These are phyloP conservation scores for Uncinocarpus reesii DNA, from an alignment of 2,329 filamentous ascomycete species.

Conservation along the genomic window DNA sequence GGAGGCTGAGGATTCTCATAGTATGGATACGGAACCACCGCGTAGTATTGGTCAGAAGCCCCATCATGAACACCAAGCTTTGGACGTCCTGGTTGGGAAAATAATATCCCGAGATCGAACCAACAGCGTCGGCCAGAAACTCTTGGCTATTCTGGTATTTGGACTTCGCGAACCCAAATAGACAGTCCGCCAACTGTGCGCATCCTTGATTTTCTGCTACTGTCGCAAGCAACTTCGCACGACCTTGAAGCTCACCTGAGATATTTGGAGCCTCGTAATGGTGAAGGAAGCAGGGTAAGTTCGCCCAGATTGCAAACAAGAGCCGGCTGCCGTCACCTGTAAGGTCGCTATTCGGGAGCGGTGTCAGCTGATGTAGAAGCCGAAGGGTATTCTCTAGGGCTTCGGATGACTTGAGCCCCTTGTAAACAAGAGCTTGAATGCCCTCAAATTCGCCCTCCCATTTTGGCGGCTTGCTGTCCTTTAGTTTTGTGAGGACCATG, in stretches of 20 bases:
- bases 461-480: slow-evolving; percentile 67
- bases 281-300: slow-evolving; percentile 74
- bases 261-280: slow-evolving; percentile 56
- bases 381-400: slow-evolving; percentile 69
- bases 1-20: slow-evolving; percentile 75
- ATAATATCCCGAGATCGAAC: slow-evolving; percentile 64
- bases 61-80: slow-evolving; percentile 80
- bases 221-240: slow-evolving; percentile 58
- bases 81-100: slow-evolving; percentile 74
- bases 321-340: slow-evolving; percentile 74
- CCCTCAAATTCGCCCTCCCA: slow-evolving; percentile 90
- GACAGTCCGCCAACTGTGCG: slow-evolving; percentile 54
- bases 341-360: slow-evolving; percentile 66
- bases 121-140: slow-evolving; percentile 64
- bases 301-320: slow-evolving; percentile 80
- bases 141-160: slow-evolving; percentile 60
- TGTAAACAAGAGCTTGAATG: slow-evolving; percentile 75
- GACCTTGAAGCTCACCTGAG: slow-evolving; percentile 49
- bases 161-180: slow-evolving; percentile 59
- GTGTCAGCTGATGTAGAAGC: slow-evolving; percentile 67
- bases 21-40: slow-evolving; percentile 88
- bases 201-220: slow-evolving; percentile 65
- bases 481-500: slow-evolving; percentile 57
- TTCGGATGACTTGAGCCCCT: slow-evolving; percentile 76
- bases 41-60: slow-evolving; percentile 76